Percentiles rank a stretch among this genome's conserved stretches.
Evolutionary conservation across 352 stramenopile species (phyloP).

Genomic region (Phytophthora melonis): DNA sequence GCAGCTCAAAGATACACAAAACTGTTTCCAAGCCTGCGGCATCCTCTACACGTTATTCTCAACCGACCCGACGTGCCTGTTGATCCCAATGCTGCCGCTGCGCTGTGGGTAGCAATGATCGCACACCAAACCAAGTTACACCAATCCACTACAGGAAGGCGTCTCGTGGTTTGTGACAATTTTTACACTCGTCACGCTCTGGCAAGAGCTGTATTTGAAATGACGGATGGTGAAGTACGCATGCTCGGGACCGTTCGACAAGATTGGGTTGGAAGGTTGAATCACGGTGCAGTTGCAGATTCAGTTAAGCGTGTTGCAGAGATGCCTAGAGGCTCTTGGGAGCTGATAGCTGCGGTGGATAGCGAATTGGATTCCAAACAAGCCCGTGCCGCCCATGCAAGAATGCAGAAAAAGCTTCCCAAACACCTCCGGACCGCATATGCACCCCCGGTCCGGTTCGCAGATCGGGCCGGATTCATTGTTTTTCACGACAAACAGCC

Average conservation of each 20-base stretch:
- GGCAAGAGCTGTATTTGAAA: too few species aligned
- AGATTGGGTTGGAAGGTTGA: background rate
- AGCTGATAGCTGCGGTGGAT: background rate
- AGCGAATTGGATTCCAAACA: background rate
- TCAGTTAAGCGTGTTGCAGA: background rate
- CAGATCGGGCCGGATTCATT: background rate
- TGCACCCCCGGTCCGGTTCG: background rate
- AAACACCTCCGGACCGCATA: background rate
- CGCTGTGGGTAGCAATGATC: background rate
- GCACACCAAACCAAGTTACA: background rate
- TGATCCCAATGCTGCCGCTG: too few species aligned
- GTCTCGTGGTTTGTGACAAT: conserved; percentile 5
- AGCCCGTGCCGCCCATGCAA: background rate
- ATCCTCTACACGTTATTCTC: too few species aligned
- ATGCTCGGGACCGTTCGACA: too few species aligned
- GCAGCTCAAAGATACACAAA: too few species aligned
- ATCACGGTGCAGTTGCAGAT: background rate
- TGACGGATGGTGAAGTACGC: too few species aligned
- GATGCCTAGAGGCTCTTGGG: background rate
- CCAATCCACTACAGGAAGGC: background rate
- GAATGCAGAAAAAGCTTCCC: background rate
- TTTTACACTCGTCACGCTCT: conserved; percentile 18
- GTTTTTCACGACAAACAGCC: too few species aligned
- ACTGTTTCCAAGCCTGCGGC: too few species aligned
- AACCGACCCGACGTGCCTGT: too few species aligned